A percentile compares a stretch with the other conserved stretches of the same genome.
These are phyloP conservation scores for Nicotiana undulata DNA, from an alignment of 257 asterid species.

Conservation along the genomic window DNA sequence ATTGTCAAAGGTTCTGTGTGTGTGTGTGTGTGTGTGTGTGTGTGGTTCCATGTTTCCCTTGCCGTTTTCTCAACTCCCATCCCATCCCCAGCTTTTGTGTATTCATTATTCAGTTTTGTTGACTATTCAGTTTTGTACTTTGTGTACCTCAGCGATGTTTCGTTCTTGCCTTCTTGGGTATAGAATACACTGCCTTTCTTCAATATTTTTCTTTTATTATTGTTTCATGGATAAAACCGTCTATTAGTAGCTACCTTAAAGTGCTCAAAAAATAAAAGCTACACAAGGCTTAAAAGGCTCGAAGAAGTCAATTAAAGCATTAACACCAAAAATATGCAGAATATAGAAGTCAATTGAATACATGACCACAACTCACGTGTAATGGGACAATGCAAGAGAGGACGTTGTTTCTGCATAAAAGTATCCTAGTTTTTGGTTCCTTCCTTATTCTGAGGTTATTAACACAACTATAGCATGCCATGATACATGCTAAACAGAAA, in stretches of 20 bases:
- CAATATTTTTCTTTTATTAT: background rate
- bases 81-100: background rate
- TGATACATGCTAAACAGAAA: background rate
- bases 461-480: background rate
- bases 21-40: background rate
- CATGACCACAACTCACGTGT: background rate
- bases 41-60: background rate
- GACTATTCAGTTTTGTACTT: background rate
- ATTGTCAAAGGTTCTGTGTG: conserved; percentile 60
- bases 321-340: background rate
- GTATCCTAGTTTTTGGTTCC: background rate
- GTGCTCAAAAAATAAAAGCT: background rate
- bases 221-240: background rate
- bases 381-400: conserved; percentile 7
- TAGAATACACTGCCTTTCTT: background rate
- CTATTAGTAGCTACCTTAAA: background rate
- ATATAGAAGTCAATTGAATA: background rate
- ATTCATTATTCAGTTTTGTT: background rate
- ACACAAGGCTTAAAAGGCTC: background rate
- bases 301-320: background rate
- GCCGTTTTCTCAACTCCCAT: background rate
- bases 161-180: background rate
- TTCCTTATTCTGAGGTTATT: background rate
- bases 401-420: background rate
- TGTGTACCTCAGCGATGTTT: background rate